Evolutionary conservation across 202 grass and related monocot species (phyloP).

Genomic region (Dendrocalamus latiflorus): DNA sequence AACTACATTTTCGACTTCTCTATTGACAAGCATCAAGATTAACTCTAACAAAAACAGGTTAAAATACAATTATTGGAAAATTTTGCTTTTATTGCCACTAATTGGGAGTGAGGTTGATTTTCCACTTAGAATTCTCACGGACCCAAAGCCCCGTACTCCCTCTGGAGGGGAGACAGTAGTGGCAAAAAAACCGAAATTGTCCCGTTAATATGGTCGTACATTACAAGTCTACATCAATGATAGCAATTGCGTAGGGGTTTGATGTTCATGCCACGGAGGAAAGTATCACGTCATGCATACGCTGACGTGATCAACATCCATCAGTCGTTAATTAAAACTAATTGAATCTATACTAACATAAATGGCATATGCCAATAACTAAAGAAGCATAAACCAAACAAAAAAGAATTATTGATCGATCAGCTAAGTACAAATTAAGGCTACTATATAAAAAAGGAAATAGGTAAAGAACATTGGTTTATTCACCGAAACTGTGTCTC

Average conservation of each 20-base stretch:
- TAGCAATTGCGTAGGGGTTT: too few species aligned
- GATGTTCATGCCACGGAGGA: background rate
- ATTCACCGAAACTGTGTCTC: background rate
- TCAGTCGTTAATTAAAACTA: background rate
- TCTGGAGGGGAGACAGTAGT: background rate
- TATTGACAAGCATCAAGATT: too few species aligned
- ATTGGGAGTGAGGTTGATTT: background rate
- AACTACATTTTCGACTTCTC: too few species aligned
- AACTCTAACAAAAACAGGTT: background rate
- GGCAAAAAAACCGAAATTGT: too few species aligned
- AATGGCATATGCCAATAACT: background rate
- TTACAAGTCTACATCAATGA: too few species aligned
- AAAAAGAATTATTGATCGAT: background rate
- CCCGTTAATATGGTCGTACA: too few species aligned
- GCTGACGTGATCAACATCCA: background rate
- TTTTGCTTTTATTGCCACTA: background rate
- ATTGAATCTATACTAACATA: background rate
- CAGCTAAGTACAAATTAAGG: background rate
- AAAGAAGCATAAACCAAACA: background rate
- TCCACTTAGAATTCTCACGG: background rate
- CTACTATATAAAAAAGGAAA: background rate
- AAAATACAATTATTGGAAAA: background rate
- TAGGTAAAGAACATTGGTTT: background rate
- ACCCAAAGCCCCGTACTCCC: too few species aligned
- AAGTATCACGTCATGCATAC: background rate